A percentile compares a stretch with the other conserved stretches of the same genome.
phyloP scores from a whole-genome alignment of 306 rosid species.

The Carpinus viminea region DNA sequence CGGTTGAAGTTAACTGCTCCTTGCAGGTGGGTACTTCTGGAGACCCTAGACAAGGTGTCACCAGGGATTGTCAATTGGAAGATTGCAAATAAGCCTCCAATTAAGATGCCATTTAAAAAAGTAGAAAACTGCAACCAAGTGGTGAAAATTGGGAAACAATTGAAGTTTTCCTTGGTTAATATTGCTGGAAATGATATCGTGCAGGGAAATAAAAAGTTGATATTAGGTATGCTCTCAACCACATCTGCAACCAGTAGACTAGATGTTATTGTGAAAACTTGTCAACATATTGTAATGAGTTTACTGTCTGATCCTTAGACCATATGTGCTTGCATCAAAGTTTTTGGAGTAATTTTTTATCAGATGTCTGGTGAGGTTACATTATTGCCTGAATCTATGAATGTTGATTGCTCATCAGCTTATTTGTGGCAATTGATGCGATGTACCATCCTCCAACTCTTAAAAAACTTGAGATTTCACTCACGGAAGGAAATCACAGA shows the following conservation, averaged over 20 bases:
- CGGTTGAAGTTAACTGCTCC: conserved; percentile 18
- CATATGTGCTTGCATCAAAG: not conserved
- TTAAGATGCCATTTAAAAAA: conserved; percentile 96
- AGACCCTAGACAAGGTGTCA: conserved; percentile 85
- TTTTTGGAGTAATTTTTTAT: not conserved
- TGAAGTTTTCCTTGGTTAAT: conserved; percentile 89
- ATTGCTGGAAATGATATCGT: conserved; percentile 97
- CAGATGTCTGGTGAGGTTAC: not conserved
- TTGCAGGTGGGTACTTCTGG: conserved; percentile 88
- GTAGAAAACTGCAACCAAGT: conserved; percentile 99
- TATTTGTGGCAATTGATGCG: conserved; percentile 98
- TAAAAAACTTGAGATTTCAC: conserved; percentile 88
- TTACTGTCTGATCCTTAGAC: not conserved
- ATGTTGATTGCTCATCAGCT: conserved; percentile 50
- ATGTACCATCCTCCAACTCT: conserved; percentile 82
- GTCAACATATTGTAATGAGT: conserved; percentile 9
- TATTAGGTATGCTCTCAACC: conserved; percentile 62
- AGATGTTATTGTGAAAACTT: conserved; percentile 11
- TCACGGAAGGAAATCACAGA: conserved; percentile 89
- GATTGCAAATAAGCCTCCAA: conserved; percentile 91
- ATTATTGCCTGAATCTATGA: conserved; percentile 13
- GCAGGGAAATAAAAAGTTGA: conserved; percentile 88
- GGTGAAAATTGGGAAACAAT: conserved; percentile 85
- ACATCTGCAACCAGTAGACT: not conserved
- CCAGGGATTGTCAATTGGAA: conserved; percentile 97